These are phyloP conservation scores for Aureobasidium namibiae DNA, from an alignment of 2,329 filamentous ascomycete genomes.

Conservation along the genomic window DNA sequence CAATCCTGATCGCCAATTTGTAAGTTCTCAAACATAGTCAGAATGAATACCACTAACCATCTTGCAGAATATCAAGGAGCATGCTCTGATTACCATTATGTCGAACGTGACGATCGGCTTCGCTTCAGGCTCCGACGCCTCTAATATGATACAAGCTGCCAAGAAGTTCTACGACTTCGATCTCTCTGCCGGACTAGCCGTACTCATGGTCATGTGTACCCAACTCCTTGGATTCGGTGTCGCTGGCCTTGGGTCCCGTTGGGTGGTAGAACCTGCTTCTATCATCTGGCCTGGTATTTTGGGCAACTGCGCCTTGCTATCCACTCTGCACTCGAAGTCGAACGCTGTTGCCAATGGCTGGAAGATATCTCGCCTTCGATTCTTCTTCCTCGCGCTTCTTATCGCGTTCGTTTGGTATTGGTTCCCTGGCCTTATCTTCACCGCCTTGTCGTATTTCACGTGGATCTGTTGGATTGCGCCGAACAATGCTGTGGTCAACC, in stretches of 20 bases:
- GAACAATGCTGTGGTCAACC: conserved; percentile 76
- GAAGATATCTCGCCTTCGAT: conserved; percentile 70
- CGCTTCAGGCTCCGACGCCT: conserved; percentile 42
- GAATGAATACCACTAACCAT: background rate
- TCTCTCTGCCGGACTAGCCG: conserved; percentile 65
- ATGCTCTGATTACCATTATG: conserved; percentile 38
- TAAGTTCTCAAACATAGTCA: background rate
- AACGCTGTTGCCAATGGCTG: conserved; percentile 62
- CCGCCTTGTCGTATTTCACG: conserved; percentile 81
- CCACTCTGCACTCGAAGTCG: conserved; percentile 66
- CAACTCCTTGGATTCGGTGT: conserved; percentile 83
- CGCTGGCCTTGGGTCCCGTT: conserved; percentile 71
- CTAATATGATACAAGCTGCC: conserved; percentile 68
- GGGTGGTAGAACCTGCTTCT: conserved; percentile 73
- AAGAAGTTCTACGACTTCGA: conserved; percentile 83
- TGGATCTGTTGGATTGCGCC: conserved; percentile 85
- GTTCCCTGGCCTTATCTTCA: conserved; percentile 71
- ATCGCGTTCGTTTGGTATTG: conserved; percentile 76
- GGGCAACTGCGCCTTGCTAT: conserved; percentile 85
- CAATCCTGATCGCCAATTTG: conserved; percentile 22
- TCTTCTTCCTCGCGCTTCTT: conserved; percentile 68
- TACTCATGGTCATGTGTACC: conserved; percentile 75
- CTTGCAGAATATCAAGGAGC: conserved; percentile 25
- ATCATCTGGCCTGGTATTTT: conserved; percentile 91
- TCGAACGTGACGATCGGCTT: conserved; percentile 46